Percentiles rank a stretch among this genome's conserved stretches.
These are phyloP conservation scores for Vitis rotundifolia DNA, from an alignment of 164 flowering plant species.

Conservation along the genomic window DNA sequence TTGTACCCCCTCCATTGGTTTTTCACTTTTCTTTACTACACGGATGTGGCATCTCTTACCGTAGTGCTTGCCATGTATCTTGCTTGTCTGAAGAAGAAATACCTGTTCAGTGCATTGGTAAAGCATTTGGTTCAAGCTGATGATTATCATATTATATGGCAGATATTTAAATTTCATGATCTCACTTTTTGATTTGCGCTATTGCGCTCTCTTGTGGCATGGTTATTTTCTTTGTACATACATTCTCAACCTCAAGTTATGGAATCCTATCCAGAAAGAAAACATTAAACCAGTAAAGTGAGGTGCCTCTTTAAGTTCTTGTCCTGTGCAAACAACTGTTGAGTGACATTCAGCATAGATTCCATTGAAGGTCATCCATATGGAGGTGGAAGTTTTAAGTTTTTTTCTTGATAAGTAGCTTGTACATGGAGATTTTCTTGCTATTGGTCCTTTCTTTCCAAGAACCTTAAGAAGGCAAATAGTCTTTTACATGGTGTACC, in stretches of 20 bases:
- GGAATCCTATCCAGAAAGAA: too few species aligned
- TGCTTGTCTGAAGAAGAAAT: conserved; percentile 65
- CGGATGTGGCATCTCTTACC: conserved; percentile 87
- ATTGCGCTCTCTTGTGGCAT: too few species aligned
- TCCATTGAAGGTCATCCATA: too few species aligned
- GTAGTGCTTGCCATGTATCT: conserved; percentile 86
- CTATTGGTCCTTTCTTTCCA: background rate
- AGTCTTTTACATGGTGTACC: background rate
- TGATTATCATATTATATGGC: background rate
- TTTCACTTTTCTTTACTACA: conserved; percentile 88
- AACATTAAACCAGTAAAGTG: too few species aligned
- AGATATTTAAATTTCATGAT: background rate
- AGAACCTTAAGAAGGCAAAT: background rate
- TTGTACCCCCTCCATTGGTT: conserved; percentile 94
- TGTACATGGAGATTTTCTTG: background rate
- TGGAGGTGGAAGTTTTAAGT: background rate
- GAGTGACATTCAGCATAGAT: too few species aligned
- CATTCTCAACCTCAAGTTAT: too few species aligned
- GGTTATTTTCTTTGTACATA: too few species aligned
- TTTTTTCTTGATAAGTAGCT: background rate
- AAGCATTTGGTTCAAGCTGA: conserved; percentile 13
- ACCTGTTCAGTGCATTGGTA: conserved; percentile 77
- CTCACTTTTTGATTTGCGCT: too few species aligned
- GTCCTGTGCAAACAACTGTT: too few species aligned
- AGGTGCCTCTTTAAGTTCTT: too few species aligned